Evolutionary conservation across 495 filamentous ascomycete genomes (phyloP).

Genomic region (Lophiotrema nucula): DNA sequence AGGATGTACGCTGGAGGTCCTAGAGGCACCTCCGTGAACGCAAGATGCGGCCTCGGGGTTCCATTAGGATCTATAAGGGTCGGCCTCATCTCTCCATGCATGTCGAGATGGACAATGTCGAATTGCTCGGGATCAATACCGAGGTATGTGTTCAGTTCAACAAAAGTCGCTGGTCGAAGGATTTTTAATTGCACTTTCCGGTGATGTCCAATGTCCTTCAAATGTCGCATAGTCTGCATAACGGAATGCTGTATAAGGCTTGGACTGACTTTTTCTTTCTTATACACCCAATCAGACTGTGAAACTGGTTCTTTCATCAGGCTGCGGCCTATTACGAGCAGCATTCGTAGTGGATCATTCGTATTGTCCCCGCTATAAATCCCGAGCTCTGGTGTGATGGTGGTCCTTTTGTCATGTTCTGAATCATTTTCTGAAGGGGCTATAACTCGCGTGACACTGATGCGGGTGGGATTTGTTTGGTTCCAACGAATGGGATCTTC

Average conservation of each 20-base stretch:
- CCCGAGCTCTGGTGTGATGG: too few species aligned
- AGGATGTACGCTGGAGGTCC: neutral
- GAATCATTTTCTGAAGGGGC: too few species aligned
- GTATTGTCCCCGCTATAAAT: too few species aligned
- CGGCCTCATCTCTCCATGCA: neutral
- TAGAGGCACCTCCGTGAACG: neutral
- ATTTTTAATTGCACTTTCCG: neutral
- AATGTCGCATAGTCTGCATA: constrained; percentile 1
- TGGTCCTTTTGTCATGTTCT: too few species aligned
- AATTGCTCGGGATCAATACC: neutral
- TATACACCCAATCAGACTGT: neutral
- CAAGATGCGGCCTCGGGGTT: neutral
- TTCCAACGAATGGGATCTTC: neutral
- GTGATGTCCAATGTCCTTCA: neutral
- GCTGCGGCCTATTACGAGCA: neutral
- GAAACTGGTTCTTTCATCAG: neutral
- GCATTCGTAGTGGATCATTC: neutral
- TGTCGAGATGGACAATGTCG: constrained; percentile 5
- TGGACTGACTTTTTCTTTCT: neutral
- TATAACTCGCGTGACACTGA: neutral
- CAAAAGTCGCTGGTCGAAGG: neutral
- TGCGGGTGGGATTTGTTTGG: neutral
- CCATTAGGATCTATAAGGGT: neutral
- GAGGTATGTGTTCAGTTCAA: neutral
- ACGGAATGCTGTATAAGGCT: neutral